phyloP scores from a whole-genome alignment of 2,329 filamentous ascomycete genomes.

The Scopulariopsis brevicaulis region DNA sequence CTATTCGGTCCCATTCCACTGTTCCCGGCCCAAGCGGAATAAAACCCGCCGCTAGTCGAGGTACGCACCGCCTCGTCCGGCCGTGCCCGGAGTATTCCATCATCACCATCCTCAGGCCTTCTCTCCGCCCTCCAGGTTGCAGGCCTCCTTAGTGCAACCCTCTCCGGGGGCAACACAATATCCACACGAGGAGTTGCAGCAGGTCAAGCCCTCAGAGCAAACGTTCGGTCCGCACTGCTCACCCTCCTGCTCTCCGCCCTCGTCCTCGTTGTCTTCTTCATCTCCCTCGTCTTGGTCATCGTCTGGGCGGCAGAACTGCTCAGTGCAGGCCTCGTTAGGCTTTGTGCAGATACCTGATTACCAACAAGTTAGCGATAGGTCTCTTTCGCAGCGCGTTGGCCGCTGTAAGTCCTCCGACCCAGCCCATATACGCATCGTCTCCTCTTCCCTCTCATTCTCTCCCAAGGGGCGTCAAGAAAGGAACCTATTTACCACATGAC shows the following conservation, averaged over 20 bases:
- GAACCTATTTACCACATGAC: neutral
- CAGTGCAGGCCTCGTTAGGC: neutral
- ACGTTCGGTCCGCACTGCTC: neutral
- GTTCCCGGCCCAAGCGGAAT: too few relatives aligned
- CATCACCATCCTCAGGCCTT: too few relatives aligned
- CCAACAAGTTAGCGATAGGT: neutral
- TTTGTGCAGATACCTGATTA: constrained; percentile 4
- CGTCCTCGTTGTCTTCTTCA: neutral
- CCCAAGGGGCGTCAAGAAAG: neutral
- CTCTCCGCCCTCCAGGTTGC: neutral
- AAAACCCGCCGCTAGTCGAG: too few relatives aligned
- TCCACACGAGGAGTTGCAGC: constrained; percentile 1
- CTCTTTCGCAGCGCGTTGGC: neutral
- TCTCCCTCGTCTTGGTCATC: too few relatives aligned
- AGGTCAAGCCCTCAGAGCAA: neutral
- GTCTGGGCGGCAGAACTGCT: neutral
- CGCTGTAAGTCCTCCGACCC: neutral
- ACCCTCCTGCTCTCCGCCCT: neutral
- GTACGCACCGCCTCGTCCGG: too few relatives aligned
- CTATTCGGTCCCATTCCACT: too few relatives aligned
- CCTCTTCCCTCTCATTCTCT: neutral
- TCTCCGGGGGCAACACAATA: neutral
- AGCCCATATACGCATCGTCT: neutral
- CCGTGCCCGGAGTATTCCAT: too few relatives aligned
- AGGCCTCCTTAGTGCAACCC: constrained; percentile 3